Base-by-base conservation (phyloP, 805 yeast genomes). In the Yarrowia deformans region DNA sequence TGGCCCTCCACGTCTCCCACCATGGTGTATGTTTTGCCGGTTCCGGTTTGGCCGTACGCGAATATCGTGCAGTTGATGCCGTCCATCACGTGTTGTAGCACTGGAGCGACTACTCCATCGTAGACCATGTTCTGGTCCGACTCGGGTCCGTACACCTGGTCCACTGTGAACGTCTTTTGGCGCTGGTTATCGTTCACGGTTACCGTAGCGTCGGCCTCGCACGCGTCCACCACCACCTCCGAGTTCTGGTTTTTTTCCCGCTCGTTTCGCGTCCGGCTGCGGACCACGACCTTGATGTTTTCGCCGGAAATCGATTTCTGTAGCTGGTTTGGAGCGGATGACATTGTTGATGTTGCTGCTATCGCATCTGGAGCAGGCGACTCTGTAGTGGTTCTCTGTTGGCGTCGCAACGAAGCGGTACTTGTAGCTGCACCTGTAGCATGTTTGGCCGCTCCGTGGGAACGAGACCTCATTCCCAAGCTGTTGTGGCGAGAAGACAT, bases 11-110 rank as follows among this genome's bases (percentile, higher is more conserved):
- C 84, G 63, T 89, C 89, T 8, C 96, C 95, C 8, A 89, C 86
- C 95, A 87, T 87, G 13, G 90, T 80, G 67, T 73, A 75, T 5
- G 97, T 91, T 74, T 91, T 92, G 34, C 97, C 97, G 0, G 97
- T 90, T 0, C 97, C 95, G 0, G 97, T 92, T 83, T 91, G 96
- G 6, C 97, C 97, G 78, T 93, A 93, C 0, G 95, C 97, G 72
- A 92, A 82, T 37, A 91, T 84, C 0, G 97, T 90, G 72, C 93
- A 91, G 75, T 91, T 91, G 75, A 88, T 90, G 23, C 94, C 96
- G 67, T 83, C 80, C 69, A 92, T 79, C 70, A 92, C 84, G 71
- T 93, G 97, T 34, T 84, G 82, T 61, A 89, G 82, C 68, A 87
- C 77, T 13, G 88, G 88, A 40, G 83, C 79, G 0, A 93, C 96